Percentiles rank a stretch among this genome's conserved stretches.
Conservation (phyloP, 116 monocot species). For the Zostera marina region DNA sequence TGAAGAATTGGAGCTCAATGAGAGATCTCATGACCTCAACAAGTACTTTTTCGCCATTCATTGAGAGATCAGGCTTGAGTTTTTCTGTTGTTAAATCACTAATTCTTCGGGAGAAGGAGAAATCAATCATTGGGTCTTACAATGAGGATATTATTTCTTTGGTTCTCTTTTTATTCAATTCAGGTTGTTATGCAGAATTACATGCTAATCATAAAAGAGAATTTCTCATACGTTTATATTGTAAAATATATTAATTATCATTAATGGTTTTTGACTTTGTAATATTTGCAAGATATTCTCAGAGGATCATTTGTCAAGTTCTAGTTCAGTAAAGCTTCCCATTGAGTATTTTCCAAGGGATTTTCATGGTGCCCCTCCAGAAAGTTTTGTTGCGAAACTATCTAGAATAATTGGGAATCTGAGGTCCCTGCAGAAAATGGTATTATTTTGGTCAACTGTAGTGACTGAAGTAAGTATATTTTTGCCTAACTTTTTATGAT, state of each 20-base stretch:
- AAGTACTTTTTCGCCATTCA: conserved; percentile 15
- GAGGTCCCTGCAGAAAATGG: conserved; percentile 56
- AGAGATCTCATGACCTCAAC: conserved; percentile 20
- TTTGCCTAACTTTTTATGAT: background rate
- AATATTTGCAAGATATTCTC: conserved; percentile 40
- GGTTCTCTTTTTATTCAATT: background rate
- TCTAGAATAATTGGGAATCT: conserved; percentile 40
- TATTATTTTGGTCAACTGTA: conserved; percentile 45
- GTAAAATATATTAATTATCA: conserved; percentile 5
- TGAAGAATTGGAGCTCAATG: conserved; percentile 37
- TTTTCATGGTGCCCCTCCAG: conserved; percentile 63
- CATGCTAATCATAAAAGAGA: background rate
- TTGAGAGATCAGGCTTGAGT: conserved; percentile 42
- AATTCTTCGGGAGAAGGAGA: conserved; percentile 62
- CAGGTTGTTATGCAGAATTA: background rate
- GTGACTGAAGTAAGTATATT: conserved; percentile 41
- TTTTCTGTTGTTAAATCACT: conserved; percentile 60
- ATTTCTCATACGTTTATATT: background rate
- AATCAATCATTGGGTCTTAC: conserved; percentile 13
- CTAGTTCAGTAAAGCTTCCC: conserved; percentile 7
- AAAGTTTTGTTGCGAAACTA: conserved; percentile 50
- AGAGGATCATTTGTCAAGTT: conserved; percentile 25
- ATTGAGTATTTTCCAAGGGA: conserved; percentile 19
- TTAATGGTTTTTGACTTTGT: conserved; percentile 11
- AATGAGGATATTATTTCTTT: background rate